Evolutionary conservation across 2,329 filamentous ascomycete genomes (phyloP).

Genomic region (Diplodia mutila): DNA sequence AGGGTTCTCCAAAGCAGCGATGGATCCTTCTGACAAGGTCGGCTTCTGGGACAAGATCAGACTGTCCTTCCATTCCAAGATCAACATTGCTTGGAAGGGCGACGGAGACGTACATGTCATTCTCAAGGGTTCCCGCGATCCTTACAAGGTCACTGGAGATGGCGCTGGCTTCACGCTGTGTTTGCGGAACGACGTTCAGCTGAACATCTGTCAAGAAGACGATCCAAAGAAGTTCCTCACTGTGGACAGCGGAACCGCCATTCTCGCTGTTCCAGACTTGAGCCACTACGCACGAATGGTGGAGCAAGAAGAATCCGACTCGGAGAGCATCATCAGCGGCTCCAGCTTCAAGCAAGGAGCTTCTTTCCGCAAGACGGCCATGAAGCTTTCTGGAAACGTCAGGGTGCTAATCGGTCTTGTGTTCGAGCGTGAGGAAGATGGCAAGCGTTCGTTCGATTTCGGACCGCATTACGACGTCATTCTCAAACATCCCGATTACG

Average conservation of each 20-base stretch:
- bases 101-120: slow-evolving; percentile 94
- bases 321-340: slow-evolving; percentile 61
- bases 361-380: slow-evolving; percentile 96
- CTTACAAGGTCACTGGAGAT: slow-evolving; percentile 88
- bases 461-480: slow-evolving; percentile 90
- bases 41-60: slow-evolving; percentile 99
- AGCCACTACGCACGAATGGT: slow-evolving; percentile 80
- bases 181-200: slow-evolving; percentile 91
- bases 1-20: slow-evolving; percentile 92
- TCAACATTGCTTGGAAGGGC: slow-evolving; percentile 88
- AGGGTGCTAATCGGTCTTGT: slow-evolving; percentile 89
- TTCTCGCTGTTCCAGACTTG: slow-evolving; percentile 92
- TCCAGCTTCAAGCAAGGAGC: slow-evolving; percentile 72
- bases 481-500: slow-evolving; percentile 77
- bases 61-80: slow-evolving; percentile 88
- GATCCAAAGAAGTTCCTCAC: slow-evolving; percentile 94
- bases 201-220: slow-evolving; percentile 80
- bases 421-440: slow-evolving; percentile 81
- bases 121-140: slow-evolving; percentile 87
- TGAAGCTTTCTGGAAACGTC: slow-evolving; percentile 97
- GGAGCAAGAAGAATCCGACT: slow-evolving; percentile 54
- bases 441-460: slow-evolving; percentile 81
- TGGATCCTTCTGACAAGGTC: slow-evolving; percentile 90
- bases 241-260: slow-evolving; percentile 92
- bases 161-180: slow-evolving; percentile 98